Percentiles rank a stretch among this genome's conserved stretches.
Evolutionary conservation across 768 basidiomycete genomes (phyloP).

Genomic region (Tylopilus balloui): DNA sequence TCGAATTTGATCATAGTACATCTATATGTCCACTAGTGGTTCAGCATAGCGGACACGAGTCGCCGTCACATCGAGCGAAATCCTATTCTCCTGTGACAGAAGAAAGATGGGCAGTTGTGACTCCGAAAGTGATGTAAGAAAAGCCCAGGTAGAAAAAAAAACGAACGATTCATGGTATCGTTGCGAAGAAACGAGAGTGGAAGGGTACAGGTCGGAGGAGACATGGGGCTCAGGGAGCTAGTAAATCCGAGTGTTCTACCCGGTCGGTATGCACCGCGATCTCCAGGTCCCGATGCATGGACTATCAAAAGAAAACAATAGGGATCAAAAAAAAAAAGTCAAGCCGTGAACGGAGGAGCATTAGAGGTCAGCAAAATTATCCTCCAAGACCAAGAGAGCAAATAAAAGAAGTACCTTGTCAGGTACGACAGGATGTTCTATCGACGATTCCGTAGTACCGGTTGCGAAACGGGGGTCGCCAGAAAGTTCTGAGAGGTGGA

Average conservation of each 20-base stretch:
- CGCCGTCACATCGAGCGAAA: too few species aligned
- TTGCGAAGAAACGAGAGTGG: too few species aligned
- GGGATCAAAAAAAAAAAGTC: too few species aligned
- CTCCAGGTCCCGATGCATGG: conserved; percentile 5
- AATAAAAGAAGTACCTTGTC: conserved; percentile 1
- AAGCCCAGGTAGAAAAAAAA: too few species aligned
- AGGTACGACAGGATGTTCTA: not conserved
- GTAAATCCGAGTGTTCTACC: not conserved
- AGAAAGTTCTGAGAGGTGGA: conserved; percentile 40
- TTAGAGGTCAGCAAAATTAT: not conserved
- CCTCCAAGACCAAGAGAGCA: not conserved
- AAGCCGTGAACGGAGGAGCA: not conserved
- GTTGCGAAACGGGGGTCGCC: conserved; percentile 6
- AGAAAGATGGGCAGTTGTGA: too few species aligned
- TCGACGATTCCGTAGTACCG: not conserved
- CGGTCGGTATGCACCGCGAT: conserved; percentile 7
- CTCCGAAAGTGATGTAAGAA: too few species aligned
- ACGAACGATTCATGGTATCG: too few species aligned
- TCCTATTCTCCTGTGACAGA: too few species aligned
- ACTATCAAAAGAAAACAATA: not conserved
- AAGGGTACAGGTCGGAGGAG: too few species aligned
- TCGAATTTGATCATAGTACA: too few species aligned
- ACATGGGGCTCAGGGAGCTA: not conserved
- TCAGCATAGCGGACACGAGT: too few species aligned
- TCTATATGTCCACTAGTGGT: too few species aligned